Percentiles rank a stretch among this genome's conserved stretches.
phyloP scores from a whole-genome alignment of 1,284 basidiomycete genomes.

The Paramarasmius palmivorus region DNA sequence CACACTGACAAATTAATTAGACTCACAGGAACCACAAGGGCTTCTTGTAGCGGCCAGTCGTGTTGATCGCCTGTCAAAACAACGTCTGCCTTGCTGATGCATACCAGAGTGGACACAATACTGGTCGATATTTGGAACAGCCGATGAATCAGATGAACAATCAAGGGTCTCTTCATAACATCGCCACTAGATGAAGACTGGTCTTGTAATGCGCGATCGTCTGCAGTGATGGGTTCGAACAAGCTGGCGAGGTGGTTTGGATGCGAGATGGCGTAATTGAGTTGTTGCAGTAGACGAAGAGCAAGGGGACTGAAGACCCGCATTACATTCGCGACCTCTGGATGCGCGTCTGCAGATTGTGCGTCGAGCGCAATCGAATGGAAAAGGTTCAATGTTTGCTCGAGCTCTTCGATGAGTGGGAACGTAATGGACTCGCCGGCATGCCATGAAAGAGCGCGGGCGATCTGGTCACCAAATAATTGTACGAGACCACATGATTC shows the following conservation, averaged over 20 bases:
- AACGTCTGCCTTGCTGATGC: conserved; percentile 68
- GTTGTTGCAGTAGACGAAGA: conserved; percentile 78
- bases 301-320: conserved; percentile 66
- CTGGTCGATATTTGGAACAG: conserved; percentile 71
- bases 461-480: conserved; percentile 81
- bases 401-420: conserved; percentile 78
- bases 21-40: conserved; percentile 75
- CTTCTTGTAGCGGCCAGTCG: conserved; percentile 69
- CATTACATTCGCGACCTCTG: conserved; percentile 60
- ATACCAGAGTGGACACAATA: conserved; percentile 69
- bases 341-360: conserved; percentile 41
- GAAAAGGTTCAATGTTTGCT: conserved; percentile 77
- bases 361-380: conserved; percentile 64
- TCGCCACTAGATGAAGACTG: conserved; percentile 56
- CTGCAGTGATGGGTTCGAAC: conserved; percentile 77
- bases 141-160: conserved; percentile 68
- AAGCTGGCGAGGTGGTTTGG: conserved; percentile 84
- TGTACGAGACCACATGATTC: conserved; percentile 88
- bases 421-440: conserved; percentile 73
- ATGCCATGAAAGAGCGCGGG: conserved; percentile 77
- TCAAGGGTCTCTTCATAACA: conserved; percentile 65
- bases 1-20: conserved; percentile 3
- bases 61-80: conserved; percentile 67
- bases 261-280: conserved; percentile 89
- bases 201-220: conserved; percentile 72